These are phyloP conservation scores for Xylariaceae sp. DNA, from an alignment of 2,329 filamentous ascomycete genomes.

Conservation along the genomic window DNA sequence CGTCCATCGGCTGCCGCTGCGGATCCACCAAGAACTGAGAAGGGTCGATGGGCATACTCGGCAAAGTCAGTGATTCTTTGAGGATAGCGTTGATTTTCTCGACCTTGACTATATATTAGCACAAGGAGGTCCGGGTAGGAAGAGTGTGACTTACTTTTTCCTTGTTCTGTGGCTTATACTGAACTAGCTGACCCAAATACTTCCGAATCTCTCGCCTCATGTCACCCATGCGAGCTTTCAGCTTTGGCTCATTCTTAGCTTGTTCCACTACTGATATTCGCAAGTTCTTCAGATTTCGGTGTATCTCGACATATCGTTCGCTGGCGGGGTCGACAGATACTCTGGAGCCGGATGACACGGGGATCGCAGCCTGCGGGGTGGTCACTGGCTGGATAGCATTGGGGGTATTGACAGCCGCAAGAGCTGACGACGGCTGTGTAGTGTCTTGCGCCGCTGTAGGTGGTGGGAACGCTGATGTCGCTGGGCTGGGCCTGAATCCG, in stretches of 20 bases:
- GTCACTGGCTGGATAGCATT: conserved; percentile 6
- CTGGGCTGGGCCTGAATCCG: conserved; percentile 13
- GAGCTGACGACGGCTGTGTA: conserved; percentile 8
- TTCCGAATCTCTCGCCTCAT: conserved; percentile 70
- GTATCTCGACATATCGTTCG: conserved; percentile 53
- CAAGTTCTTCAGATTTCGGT: conserved; percentile 64
- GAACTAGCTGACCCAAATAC: conserved; percentile 69
- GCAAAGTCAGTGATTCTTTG: conserved; percentile 51
- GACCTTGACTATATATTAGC: conserved; percentile 33
- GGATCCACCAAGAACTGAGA: conserved; percentile 49
- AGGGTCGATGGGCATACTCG: conserved; percentile 53
- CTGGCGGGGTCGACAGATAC: conserved; percentile 30
- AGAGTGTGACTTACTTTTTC: conserved; percentile 44
- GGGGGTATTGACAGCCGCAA: conserved; percentile 9
- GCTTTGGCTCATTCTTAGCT: conserved; percentile 50
- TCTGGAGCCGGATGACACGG: conserved; percentile 14
- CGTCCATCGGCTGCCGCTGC: conserved; percentile 45
- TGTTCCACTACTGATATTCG: conserved; percentile 47
- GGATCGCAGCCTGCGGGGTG: conserved; percentile 18
- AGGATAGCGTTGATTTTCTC: conserved; percentile 51
- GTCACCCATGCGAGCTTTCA: conserved; percentile 68
- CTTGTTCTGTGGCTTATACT: conserved; percentile 61
- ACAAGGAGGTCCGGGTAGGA: not conserved
- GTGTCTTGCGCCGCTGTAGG: conserved; percentile 3
- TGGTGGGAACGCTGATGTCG: not conserved